These are phyloP conservation scores for Ceratocystis cubensis DNA, from an alignment of 2,329 filamentous ascomycete species.

Conservation along the genomic window DNA sequence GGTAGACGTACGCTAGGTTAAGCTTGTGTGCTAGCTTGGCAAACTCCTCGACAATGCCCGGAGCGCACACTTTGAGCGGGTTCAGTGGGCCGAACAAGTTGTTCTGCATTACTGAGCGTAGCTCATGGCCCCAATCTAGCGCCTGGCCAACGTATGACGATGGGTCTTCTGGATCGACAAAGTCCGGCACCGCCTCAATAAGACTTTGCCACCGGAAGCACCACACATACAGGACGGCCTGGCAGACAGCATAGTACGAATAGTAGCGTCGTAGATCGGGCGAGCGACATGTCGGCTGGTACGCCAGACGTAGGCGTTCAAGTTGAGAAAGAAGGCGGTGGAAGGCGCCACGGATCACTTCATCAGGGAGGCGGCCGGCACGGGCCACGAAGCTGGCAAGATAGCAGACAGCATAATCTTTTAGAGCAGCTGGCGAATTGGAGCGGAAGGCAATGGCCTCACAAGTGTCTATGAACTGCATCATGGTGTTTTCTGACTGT, in stretches of 20 bases:
- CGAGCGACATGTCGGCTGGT: slow-evolving; percentile 63
- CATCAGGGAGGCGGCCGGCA: slow-evolving; percentile 64
- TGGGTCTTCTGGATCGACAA: slow-evolving; percentile 49
- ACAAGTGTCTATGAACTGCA: slow-evolving; percentile 44
- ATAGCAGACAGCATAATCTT: slow-evolving; percentile 80
- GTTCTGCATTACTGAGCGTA: slow-evolving; percentile 60
- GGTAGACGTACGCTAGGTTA: slow-evolving; percentile 78
- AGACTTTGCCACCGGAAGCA: slow-evolving; percentile 97
- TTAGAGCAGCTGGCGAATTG: slow-evolving; percentile 57
- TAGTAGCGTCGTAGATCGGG: slow-evolving; percentile 76
- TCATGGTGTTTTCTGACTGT: slow-evolving; percentile 60
- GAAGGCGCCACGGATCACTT: slow-evolving; percentile 72
- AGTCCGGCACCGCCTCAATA: slow-evolving; percentile 48
- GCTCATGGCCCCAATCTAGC: slow-evolving; percentile 61
- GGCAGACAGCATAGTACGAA: slow-evolving; percentile 76
- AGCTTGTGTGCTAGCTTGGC: slow-evolving; percentile 77
- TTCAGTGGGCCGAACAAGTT: slow-evolving; percentile 85
- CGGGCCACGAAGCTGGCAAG: slow-evolving; percentile 88
- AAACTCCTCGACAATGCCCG: slow-evolving; percentile 81
- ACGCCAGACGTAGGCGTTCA: slow-evolving; percentile 57
- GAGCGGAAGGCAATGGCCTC: slow-evolving; percentile 35
- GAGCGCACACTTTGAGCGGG: slow-evolving; percentile 87
- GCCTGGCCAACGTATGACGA: slow-evolving; percentile 54
- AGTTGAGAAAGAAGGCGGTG: slow-evolving; percentile 65
- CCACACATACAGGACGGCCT: slow-evolving; percentile 85